Percentiles rank a stretch among this genome's conserved stretches.
These are phyloP conservation scores for Rhizopogon vesiculosus DNA, from an alignment of 768 basidiomycete genomes.

Conservation along the genomic window DNA sequence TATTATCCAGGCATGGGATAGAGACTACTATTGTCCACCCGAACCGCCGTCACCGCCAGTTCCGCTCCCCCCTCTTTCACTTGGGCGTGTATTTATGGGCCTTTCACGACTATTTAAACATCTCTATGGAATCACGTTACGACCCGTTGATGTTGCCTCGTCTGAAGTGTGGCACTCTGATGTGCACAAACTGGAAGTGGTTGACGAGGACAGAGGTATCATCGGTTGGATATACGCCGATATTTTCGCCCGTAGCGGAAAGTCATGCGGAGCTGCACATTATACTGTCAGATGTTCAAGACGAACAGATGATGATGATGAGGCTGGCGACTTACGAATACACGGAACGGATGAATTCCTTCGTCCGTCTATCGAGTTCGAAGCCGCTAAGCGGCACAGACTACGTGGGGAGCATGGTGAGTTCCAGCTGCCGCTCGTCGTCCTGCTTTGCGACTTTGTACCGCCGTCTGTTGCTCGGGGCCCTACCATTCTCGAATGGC, in stretches of 20 bases:
- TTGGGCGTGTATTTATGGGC: slow-evolving; percentile 89
- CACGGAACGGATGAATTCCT: slow-evolving; percentile 37
- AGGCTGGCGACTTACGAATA: slow-evolving; percentile 49
- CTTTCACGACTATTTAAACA: slow-evolving; percentile 85
- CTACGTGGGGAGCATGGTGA: slow-evolving; percentile 61
- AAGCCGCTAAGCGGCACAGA: slow-evolving; percentile 53
- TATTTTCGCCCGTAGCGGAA: slow-evolving; percentile 79
- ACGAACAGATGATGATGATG: slow-evolving; percentile 88
- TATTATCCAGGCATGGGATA: slow-evolving; percentile 90
- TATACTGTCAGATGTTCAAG: slow-evolving; percentile 96
- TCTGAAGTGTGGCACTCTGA: slow-evolving; percentile 90
- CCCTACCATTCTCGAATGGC: slow-evolving; percentile 80
- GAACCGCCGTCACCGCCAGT: slow-evolving; percentile 73
- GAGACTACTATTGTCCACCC: slow-evolving; percentile 87
- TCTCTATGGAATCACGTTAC: slow-evolving; percentile 82
- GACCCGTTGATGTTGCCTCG: slow-evolving; percentile 58
- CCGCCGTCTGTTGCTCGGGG: slow-evolving; percentile 55
- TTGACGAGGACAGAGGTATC: slow-evolving; percentile 82
- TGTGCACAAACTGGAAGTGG: slow-evolving; percentile 88
- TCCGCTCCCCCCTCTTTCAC: slow-evolving; percentile 69
- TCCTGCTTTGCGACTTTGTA: slow-evolving; percentile 84
- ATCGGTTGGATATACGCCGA: slow-evolving; percentile 97
- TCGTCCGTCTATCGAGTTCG: slow-evolving; percentile 55
- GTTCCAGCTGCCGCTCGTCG: slow-evolving; percentile 89
- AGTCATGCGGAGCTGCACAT: slow-evolving; percentile 90